phyloP scores from a whole-genome alignment of 1,284 basidiomycete genomes.

The Irpex sp. region DNA sequence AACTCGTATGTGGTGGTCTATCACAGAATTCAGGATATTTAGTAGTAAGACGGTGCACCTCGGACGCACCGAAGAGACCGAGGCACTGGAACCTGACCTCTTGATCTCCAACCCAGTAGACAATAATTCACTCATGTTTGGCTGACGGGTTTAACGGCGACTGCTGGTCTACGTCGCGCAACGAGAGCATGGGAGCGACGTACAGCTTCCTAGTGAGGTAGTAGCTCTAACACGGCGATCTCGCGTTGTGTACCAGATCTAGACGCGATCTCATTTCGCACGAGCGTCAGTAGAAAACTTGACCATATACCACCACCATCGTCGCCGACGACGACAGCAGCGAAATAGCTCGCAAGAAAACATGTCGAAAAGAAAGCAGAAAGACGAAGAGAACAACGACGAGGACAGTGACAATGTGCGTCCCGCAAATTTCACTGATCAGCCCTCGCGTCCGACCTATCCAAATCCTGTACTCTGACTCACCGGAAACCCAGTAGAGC shows the following conservation, averaged over 20 bases:
- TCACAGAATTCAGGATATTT: not conserved
- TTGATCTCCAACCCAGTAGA: too few species aligned
- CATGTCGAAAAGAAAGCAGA: conserved; percentile 29
- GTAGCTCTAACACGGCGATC: not conserved
- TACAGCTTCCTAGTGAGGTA: not conserved
- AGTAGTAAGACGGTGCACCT: too few species aligned
- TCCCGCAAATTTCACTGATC: not conserved
- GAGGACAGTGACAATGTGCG: conserved; percentile 27
- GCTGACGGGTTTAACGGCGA: not conserved
- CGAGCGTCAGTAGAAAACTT: not conserved
- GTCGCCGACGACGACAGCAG: not conserved
- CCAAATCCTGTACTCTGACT: not conserved
- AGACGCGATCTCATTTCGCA: not conserved
- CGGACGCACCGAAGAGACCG: too few species aligned
- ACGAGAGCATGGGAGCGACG: not conserved
- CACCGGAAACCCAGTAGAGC: conserved; percentile 36
- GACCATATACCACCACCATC: not conserved
- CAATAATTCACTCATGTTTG: too few species aligned
- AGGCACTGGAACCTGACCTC: too few species aligned
- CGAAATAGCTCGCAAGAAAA: not conserved
- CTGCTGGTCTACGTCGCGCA: not conserved
- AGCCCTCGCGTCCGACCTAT: not conserved
- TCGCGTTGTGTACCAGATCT: not conserved
- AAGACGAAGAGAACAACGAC: conserved; percentile 18
- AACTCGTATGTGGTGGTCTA: not conserved